These are phyloP conservation scores for Cinchona pubescens DNA, from an alignment of 257 asterid genomes.

Conservation along the genomic window DNA sequence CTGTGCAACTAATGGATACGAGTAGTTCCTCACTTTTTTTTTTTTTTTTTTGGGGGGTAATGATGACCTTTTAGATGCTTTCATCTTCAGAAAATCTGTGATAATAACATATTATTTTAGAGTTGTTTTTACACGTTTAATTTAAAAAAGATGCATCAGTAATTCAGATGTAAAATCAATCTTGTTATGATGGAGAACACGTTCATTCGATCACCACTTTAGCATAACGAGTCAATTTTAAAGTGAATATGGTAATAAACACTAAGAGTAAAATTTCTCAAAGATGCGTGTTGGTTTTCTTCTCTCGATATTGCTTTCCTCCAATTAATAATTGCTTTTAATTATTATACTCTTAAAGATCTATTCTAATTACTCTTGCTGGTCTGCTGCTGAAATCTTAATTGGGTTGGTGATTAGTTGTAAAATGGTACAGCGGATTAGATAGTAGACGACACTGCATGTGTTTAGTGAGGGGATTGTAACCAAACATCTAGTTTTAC, in stretches of 20 bases:
- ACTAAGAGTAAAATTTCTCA: background rate
- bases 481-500: conserved; percentile 29
- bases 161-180: background rate
- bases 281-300: background rate
- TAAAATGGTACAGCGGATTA: background rate
- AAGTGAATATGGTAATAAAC: background rate
- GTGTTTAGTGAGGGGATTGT: conserved; percentile 32
- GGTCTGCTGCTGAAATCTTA: background rate
- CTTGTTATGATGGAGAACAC: background rate
- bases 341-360: background rate
- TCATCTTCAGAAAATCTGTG: background rate
- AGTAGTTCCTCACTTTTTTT: background rate
- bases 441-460: background rate
- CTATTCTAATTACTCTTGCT: background rate
- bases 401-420: conserved; percentile 2
- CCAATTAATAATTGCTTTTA: background rate
- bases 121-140: background rate
- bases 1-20: conserved; percentile 12
- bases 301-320: background rate
- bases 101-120: background rate
- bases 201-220: too few relatives aligned
- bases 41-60: background rate
- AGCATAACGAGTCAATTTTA: too few relatives aligned
- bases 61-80: conserved; percentile 9
- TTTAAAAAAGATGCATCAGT: background rate